phyloP scores from a whole-genome alignment of 768 basidiomycete genomes.

The Porphyrellus cyaneotinctus region DNA sequence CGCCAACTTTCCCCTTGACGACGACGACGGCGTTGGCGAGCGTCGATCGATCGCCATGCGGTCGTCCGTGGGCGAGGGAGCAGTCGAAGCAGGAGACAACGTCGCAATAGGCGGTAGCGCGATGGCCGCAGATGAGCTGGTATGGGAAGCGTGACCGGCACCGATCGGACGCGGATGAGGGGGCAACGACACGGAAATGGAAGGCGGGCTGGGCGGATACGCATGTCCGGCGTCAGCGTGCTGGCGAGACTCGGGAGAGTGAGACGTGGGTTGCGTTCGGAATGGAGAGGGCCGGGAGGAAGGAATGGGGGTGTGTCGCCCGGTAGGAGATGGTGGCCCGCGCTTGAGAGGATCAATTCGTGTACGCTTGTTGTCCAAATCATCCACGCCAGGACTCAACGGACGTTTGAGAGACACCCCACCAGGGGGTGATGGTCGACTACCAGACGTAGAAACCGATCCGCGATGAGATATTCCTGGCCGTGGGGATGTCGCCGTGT shows the following conservation, averaged over 20 bases:
- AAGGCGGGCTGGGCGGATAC: slow-evolving; percentile 48
- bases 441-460: slow-evolving; percentile 62
- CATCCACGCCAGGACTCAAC: slow-evolving; percentile 63
- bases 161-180: slow-evolving; percentile 75
- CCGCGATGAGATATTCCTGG: slow-evolving; percentile 52
- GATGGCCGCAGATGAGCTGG: slow-evolving; percentile 37
- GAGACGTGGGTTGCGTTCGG: slow-evolving; percentile 64
- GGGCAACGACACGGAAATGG: slow-evolving; percentile 59
- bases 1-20: slow-evolving; percentile 49
- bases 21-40: slow-evolving; percentile 47
- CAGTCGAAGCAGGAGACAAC: slow-evolving; percentile 56
- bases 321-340: slow-evolving; percentile 48
- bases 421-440: slow-evolving; percentile 60
- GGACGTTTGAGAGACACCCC: slow-evolving; percentile 57
- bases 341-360: slow-evolving; percentile 53
- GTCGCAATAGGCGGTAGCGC: slow-evolving; percentile 70
- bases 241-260: slow-evolving; percentile 65
- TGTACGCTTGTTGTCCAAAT: slow-evolving; percentile 58
- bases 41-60: slow-evolving; percentile 36
- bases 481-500: slow-evolving; percentile 45
- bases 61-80: slow-evolving; percentile 48
- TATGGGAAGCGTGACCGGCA: slow-evolving; percentile 41
- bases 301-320: slow-evolving; percentile 52
- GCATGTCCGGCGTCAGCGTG: slow-evolving; percentile 24
- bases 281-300: slow-evolving; percentile 70